Evolutionary conservation across 192 early-diverging fungal genomes (phyloP).

Genomic region (Backusella macrospora): DNA sequence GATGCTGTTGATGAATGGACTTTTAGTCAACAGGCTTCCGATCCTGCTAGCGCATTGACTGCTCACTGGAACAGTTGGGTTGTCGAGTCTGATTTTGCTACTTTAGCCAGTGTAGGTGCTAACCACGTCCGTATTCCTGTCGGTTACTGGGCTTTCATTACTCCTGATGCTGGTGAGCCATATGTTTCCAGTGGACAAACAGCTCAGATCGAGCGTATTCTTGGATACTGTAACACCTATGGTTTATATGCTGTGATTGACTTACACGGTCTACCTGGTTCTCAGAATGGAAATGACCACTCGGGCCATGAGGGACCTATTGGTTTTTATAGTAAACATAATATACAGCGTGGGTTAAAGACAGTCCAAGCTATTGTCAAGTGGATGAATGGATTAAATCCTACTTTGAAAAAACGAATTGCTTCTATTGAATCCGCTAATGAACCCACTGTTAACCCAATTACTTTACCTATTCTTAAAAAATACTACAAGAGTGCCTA

Average conservation of each 20-base stretch:
- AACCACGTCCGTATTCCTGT: slow-evolving; percentile 63
- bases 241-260: slow-evolving; percentile 57
- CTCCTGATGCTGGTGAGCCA: slow-evolving; percentile 57
- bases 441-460: slow-evolving; percentile 38
- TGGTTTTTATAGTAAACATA: slow-evolving; percentile 33
- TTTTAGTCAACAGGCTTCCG: slow-evolving; percentile 48
- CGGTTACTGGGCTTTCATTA: slow-evolving; percentile 65
- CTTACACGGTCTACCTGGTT: slow-evolving; percentile 61
- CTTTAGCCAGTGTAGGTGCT: slow-evolving; percentile 46
- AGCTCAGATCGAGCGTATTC: slow-evolving; percentile 30
- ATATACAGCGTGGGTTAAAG: slow-evolving; percentile 24
- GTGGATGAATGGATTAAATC: slow-evolving; percentile 46
- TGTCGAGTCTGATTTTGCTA: slow-evolving; percentile 51
- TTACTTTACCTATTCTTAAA: slow-evolving; percentile 33
- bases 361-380: slow-evolving; percentile 39
- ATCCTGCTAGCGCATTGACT: slow-evolving; percentile 39
- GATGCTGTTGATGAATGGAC: slow-evolving; percentile 62
- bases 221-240: slow-evolving; percentile 38
- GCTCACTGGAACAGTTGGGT: slow-evolving; percentile 62
- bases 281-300: slow-evolving; percentile 64
- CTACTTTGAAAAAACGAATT: slow-evolving; percentile 20
- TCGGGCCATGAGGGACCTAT: slow-evolving; percentile 45
- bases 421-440: slow-evolving; percentile 40
- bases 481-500: slow-evolving; percentile 48
- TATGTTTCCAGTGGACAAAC: slow-evolving; percentile 57